A percentile compares a stretch with the other conserved stretches of the same genome.
These are phyloP conservation scores for Immersiporthe knoxdaviesiana DNA, from an alignment of 2,329 filamentous ascomycete genomes.

Conservation along the genomic window DNA sequence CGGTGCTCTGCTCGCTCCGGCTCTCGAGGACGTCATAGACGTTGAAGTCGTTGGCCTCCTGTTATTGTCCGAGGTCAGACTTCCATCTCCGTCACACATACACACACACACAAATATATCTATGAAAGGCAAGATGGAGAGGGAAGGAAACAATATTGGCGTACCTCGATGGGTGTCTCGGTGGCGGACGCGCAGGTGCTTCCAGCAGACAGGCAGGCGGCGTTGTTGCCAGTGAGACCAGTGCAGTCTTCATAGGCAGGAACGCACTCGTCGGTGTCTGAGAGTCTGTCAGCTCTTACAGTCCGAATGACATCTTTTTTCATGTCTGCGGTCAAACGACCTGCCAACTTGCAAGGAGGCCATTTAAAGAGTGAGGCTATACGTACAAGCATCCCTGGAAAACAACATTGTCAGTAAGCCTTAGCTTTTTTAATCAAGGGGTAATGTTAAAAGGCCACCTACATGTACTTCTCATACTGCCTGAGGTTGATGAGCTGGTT, in stretches of 20 bases:
- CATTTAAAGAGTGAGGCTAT: neutral
- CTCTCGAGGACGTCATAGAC: conserved; percentile 48
- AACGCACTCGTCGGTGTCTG: conserved; percentile 33
- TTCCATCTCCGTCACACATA: too few relatives aligned
- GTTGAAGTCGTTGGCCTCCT: conserved; percentile 41
- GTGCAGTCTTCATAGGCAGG: conserved; percentile 33
- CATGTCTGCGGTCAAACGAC: neutral
- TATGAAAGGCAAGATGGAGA: neutral
- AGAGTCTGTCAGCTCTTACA: neutral
- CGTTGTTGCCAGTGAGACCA: conserved; percentile 36
- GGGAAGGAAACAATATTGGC: too few relatives aligned
- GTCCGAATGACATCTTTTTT: too few relatives aligned
- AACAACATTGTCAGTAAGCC: too few relatives aligned
- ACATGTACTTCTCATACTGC: conserved; percentile 26
- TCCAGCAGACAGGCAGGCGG: conserved; percentile 37
- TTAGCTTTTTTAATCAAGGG: conserved; percentile 9
- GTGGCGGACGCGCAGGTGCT: conserved; percentile 36
- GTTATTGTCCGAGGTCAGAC: neutral
- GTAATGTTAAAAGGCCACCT: neutral
- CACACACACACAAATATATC: too few relatives aligned
- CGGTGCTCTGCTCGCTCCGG: conserved; percentile 39
- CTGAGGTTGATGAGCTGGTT: conserved; percentile 33
- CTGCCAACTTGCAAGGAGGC: neutral
- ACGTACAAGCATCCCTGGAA: conserved; percentile 15
- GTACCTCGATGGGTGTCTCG: conserved; percentile 31